Evolutionary conservation across 495 filamentous ascomycete genomes (phyloP), one percentile per base, ranked within the genome.

Genomic region (Tetracladium marchalianum): DNA sequence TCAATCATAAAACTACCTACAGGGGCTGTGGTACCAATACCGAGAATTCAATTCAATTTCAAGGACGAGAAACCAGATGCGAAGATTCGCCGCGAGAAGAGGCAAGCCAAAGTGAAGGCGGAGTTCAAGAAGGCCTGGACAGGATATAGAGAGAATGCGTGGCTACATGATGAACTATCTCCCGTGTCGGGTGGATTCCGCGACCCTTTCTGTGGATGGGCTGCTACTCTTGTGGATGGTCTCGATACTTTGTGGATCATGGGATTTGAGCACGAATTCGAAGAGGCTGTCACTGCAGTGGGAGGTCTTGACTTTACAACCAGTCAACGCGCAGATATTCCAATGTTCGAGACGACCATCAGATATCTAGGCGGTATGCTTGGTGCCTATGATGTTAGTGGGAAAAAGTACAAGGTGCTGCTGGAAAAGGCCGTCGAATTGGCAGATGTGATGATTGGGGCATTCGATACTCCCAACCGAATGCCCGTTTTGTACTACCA

Each of bases 191-290:
- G 77, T 10, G 64, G 62, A 31, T 73, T 66, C 31, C 67, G 72
- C 0, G 72, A 97, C 56, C 85, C 90, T 0, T 98, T 98, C 57
- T 89, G 82, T 60, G 87, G 86, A 17, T 98, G 92, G 92, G 92
- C 84, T 16, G 92, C 92, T 4, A 96, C 92, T 1, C 59, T 98
- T 48, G 88, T 98, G 4, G 92, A 98, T 66, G 64, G 82, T n/a
- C 67, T 98, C 33, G 92, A 98, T 62, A 93, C 90, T 0, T 66
- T 98, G 12, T 97, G 89, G 88, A 92, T 98, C 47, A 95, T 96
- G 88, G 89, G 79, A 7, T 56, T 97, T 62, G 80, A 85, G 61
- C 71, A 85, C 6, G 90, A 97, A 53, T 98, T 97, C 60, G 78
- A 89, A 41, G 86, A 90, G 46, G 92, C 89, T 11, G 74, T 87